These are phyloP conservation scores for Hordeum pubiflorum DNA, from an alignment of 202 grass and related monocot species.

Conservation along the genomic window DNA sequence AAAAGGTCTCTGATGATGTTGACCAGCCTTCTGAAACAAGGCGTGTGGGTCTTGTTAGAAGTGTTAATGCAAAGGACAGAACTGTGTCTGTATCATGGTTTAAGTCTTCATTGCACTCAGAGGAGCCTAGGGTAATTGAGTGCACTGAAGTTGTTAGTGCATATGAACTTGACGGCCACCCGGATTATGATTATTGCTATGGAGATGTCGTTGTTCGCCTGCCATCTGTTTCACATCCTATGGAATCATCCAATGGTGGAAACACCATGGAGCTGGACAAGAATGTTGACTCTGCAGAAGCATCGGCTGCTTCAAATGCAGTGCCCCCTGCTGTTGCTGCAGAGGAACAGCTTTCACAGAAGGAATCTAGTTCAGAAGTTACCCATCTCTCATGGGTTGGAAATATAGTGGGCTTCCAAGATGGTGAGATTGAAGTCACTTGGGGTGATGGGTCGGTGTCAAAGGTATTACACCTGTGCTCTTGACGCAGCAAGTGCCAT, in stretches of 20 bases:
- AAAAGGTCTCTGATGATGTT: constrained; percentile 67
- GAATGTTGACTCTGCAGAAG: constrained; percentile 35
- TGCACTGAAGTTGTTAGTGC: constrained; percentile 78
- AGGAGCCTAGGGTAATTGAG: constrained; percentile 46
- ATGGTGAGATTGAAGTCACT: constrained; percentile 74
- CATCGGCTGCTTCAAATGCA: constrained; percentile 22
- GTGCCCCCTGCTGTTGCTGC: constrained; percentile 11
- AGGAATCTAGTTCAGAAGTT: constrained; percentile 35
- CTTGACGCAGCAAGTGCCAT: neutral
- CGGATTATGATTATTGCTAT: constrained; percentile 96
- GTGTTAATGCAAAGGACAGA: constrained; percentile 68
- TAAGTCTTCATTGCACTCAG: constrained; percentile 42
- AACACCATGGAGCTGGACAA: constrained; percentile 36
- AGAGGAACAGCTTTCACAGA: constrained; percentile 37
- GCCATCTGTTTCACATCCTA: constrained; percentile 56
- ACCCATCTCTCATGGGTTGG: constrained; percentile 75
- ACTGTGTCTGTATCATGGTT: constrained; percentile 81
- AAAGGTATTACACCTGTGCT: constrained; percentile 47
- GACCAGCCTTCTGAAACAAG: constrained; percentile 57
- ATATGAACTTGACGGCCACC: constrained; percentile 88
- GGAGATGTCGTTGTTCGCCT: constrained; percentile 87
- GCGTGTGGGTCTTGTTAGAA: constrained; percentile 65
- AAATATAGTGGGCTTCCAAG: constrained; percentile 70
- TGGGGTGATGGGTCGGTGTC: constrained; percentile 74
- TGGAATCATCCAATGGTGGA: constrained; percentile 31